Evolutionary conservation across 305 asterid genomes (phyloP).

Genomic region (Andrographis paniculata): DNA sequence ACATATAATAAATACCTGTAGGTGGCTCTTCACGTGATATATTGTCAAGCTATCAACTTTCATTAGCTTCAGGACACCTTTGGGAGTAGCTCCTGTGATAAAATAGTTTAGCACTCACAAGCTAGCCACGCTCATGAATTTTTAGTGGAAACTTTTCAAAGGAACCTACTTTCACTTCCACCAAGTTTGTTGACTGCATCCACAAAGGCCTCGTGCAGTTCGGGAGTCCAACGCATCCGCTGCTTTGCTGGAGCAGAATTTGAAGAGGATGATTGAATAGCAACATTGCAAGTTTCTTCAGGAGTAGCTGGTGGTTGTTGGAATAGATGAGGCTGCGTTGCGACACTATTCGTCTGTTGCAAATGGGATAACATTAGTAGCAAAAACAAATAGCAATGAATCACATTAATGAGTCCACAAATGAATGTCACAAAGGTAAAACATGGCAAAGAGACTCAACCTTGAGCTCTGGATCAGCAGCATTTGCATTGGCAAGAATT

Average conservation of each 20-base stretch:
- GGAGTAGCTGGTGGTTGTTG: conserved; percentile 35
- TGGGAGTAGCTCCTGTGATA: conserved; percentile 86
- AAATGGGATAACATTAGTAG: conserved; percentile 16
- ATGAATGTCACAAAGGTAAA: conserved; percentile 3
- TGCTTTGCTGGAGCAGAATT: conserved; percentile 42
- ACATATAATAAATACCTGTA: conserved; percentile 45
- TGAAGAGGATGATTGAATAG: conserved; percentile 36
- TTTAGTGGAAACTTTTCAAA: conserved; percentile 8
- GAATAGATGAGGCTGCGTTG: conserved; percentile 23
- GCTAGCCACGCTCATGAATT: conserved; percentile 7
- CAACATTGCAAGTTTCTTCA: conserved; percentile 28
- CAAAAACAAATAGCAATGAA: conserved; percentile 9
- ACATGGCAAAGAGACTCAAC: conserved; percentile 17
- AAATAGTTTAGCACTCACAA: conserved; percentile 12
- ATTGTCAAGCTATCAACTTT: conserved; percentile 85
- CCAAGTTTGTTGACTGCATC: conserved; percentile 66
- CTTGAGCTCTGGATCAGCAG: conserved; percentile 35
- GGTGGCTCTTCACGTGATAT: conserved; percentile 95
- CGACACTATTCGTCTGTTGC: conserved; percentile 26
- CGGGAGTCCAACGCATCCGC: conserved; percentile 71
- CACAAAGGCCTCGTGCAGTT: conserved; percentile 63
- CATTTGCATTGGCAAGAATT: conserved; percentile 42
- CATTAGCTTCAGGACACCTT: conserved; percentile 91
- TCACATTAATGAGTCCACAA: conserved; percentile 7
- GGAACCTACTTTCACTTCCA: conserved; percentile 53